Base-by-base conservation (phyloP, 768 basidiomycete species). In the Lentinula sp. region DNA sequence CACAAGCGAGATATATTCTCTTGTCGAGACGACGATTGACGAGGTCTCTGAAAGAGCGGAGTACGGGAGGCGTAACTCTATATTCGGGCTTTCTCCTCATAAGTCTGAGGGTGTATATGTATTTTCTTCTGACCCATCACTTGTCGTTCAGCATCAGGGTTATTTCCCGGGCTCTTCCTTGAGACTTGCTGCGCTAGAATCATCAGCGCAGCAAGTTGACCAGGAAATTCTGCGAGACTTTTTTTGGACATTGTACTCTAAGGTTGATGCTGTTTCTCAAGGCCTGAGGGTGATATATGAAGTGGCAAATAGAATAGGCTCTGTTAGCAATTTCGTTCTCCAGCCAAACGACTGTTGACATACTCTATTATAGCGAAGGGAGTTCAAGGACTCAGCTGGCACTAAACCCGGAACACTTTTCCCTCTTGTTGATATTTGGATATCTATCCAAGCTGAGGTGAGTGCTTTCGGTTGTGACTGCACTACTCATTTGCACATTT, bases 171-270 rank as follows among this genome's bases (percentile, higher is more conserved):
- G 86, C 0, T 82, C 85, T 16, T 73, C 73, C 23, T 73, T 94
- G 61, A 82, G 92, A 43, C 78, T 91, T 32, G 80, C 86, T 16
- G 88, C 88, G 1, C 71, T 93, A 64, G 93, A 93, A 67, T 84
- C 86, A 6, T 83, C 87, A 16, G 76, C 85, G 0, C 90, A 87
- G 63, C 81, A 85, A 36, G 77, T 80, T 16, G 91, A 97, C 66
- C 91, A 93, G 62, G 94, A 96, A 68, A 89, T 90, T 13, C 72
- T 99, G 58, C 82, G 79, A 62, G 97, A 98, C 71, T 79, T 99
- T 39, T 98, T 98, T 72, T 98, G 96, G 96, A 97, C 96, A 2
- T 70, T 96, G 15, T 99, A 93, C 71, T 97, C 94, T 15, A 98
- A 99, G 72, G 69, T 99, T 51, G 89, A 95, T 68, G 97, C 97